Evolutionary conservation across 106 monocot species (phyloP), one percentile per base, ranked within the genome.

Genomic region (Acorus calamus): DNA sequence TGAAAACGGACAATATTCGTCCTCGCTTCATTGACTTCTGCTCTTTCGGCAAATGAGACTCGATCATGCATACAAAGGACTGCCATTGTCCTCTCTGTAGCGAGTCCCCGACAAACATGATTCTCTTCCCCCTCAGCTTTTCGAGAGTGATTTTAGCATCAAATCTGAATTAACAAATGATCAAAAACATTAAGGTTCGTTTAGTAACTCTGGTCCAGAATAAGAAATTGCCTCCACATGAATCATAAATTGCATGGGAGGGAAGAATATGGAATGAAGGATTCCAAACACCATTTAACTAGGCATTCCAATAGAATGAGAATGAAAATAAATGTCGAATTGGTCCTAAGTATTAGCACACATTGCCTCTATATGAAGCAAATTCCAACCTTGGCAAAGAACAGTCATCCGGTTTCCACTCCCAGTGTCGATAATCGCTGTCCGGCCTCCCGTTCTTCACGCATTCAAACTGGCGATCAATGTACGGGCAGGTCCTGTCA

Each of bases 401-500:
- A 71, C 93, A 88, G 47, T 78, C 80, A 70, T 93, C 93, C 14
- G 74, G 68, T 42, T 74, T 65, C 93, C 93, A 93, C 60, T 85
- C 79, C 93, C 93, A 93, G 56, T 72, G 71, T 45, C 76, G 71
- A 51, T 93, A 93, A 53, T 78, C 88, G 2, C 11, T 73, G 68
- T 93, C 88, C 8, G 88, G 83, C 66, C 93, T 78, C 57, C 93
- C 93, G 54, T 93, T 93, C 65, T 56, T 83, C 45, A 2, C 14
- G 66, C 93, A 93, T 0, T 67, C 42, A 0, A 82, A 62, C 59
- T 82, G 83, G 44, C 58, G 73, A 53, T 93, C 88, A 42, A 93
- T 46, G 52, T 85, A 88, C 7, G 93, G 88, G 65, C 93, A 93
- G 4, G 75, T 93, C 53, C 63, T 52, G 46, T 85, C 88, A 4